Conservation (phyloP, 768 basidiomycete species). For the Saitozyma podzolica region DNA sequence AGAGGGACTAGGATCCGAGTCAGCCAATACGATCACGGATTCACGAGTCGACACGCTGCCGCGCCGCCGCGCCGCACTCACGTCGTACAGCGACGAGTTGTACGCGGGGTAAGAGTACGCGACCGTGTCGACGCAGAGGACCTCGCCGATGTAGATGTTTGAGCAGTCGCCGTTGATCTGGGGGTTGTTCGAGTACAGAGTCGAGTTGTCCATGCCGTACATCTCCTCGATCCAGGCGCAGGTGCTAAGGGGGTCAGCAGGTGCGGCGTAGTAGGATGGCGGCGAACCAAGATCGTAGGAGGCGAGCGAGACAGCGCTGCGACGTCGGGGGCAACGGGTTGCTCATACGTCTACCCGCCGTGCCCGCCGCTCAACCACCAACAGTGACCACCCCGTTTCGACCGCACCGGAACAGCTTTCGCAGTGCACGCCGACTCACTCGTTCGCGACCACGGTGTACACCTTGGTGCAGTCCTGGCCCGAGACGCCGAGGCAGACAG, state of each 20-base stretch:
- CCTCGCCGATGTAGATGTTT: conserved; percentile 78
- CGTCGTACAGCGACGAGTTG: conserved; percentile 42
- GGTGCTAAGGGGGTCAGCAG: conserved; percentile 26
- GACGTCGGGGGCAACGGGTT: too few species aligned
- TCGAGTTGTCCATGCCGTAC: conserved; percentile 59
- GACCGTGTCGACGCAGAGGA: conserved; percentile 59
- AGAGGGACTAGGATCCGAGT: conserved; percentile 4
- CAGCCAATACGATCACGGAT: not conserved
- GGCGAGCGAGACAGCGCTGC: too few species aligned
- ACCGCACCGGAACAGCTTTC: not conserved
- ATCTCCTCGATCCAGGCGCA: conserved; percentile 60
- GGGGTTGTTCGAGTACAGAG: conserved; percentile 71
- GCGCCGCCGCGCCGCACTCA: conserved; percentile 16
- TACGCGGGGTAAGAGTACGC: conserved; percentile 56
- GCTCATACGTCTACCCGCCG: too few species aligned
- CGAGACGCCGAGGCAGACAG: conserved; percentile 64
- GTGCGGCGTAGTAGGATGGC: too few species aligned
- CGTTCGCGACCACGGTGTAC: conserved; percentile 61
- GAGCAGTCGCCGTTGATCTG: conserved; percentile 59
- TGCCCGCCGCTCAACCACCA: too few species aligned
- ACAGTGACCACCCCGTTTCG: too few species aligned
- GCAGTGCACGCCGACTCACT: conserved; percentile 37
- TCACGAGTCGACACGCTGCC: not conserved
- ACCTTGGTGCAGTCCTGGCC: conserved; percentile 66
- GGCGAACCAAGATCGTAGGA: too few species aligned